A percentile compares a stretch with the other conserved stretches of the same genome.
These are phyloP conservation scores for Saccharomyces hybrid DNA, from an alignment of 1,139 yeast species.

Conservation along the genomic window DNA sequence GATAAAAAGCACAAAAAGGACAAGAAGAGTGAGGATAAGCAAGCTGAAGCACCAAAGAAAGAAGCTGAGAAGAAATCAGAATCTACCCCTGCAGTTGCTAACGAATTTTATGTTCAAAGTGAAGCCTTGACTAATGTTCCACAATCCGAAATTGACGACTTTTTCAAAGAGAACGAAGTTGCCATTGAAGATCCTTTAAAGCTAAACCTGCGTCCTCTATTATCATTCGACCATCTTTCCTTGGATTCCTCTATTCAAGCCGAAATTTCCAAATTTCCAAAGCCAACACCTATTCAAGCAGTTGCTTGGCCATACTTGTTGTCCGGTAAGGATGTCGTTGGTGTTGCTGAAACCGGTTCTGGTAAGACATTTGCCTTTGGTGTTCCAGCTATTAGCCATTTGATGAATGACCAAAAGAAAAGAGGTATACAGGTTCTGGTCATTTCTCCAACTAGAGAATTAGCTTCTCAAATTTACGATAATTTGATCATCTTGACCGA, in stretches of 20 bases:
- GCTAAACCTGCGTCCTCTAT: constrained; percentile 53
- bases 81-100: background rate
- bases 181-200: constrained; percentile 66
- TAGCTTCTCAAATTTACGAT: constrained; percentile 89
- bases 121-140: constrained; percentile 33
- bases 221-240: constrained; percentile 55
- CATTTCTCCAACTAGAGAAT: constrained; percentile 94
- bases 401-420: constrained; percentile 32
- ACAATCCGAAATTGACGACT: constrained; percentile 51
- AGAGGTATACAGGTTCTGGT: constrained; percentile 67
- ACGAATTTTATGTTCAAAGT: constrained; percentile 21
- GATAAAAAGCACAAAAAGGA: constrained; percentile 20
- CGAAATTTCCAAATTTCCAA: constrained; percentile 61
- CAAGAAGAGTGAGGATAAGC: constrained; percentile 12
- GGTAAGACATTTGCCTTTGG: constrained; percentile 80
- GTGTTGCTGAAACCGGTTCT: constrained; percentile 60
- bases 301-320: constrained; percentile 92
- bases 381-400: constrained; percentile 85
- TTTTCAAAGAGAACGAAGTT: constrained; percentile 65
- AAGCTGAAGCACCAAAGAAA: constrained; percentile 10
- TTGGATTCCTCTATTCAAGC: constrained; percentile 50
- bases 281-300: constrained; percentile 96
- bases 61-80: constrained; percentile 6
- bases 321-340: constrained; percentile 77
- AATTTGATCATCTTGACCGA: constrained; percentile 63